A percentile compares a stretch with the other conserved stretches of the same genome.
Evolutionary conservation across 306 rosid species (phyloP).

Genomic region (Vicia sativa): DNA sequence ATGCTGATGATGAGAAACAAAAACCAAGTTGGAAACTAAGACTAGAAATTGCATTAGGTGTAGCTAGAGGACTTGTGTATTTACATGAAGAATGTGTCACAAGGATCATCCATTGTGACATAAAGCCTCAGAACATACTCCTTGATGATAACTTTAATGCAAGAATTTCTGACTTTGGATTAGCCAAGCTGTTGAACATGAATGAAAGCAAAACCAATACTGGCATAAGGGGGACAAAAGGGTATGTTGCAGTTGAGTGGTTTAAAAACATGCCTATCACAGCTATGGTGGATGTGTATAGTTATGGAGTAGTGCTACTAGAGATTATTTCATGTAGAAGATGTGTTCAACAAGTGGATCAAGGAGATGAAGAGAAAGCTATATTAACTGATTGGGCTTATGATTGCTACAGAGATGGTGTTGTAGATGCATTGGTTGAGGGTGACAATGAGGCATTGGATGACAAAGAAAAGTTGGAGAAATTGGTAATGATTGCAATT

Average conservation of each 20-base stretch:
- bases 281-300: constrained; percentile 45
- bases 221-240: constrained; percentile 48
- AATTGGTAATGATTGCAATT: not conserved
- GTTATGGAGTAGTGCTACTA: constrained; percentile 43
- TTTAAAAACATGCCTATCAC: constrained; percentile 46
- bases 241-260: constrained; percentile 54
- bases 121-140: constrained; percentile 28
- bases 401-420: constrained; percentile 16
- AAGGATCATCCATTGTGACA: constrained; percentile 50
- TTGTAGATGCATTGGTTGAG: constrained; percentile 35
- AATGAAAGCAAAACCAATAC: constrained; percentile 46
- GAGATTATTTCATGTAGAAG: constrained; percentile 42
- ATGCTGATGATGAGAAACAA: not conserved
- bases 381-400: constrained; percentile 44
- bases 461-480: constrained; percentile 32
- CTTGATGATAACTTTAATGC: not conserved
- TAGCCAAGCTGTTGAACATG: constrained; percentile 44
- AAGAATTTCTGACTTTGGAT: constrained; percentile 41
- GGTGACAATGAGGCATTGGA: constrained; percentile 42
- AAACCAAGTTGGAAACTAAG: constrained; percentile 47
- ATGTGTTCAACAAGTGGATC: constrained; percentile 27
- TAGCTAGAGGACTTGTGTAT: not conserved
- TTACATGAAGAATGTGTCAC: constrained; percentile 42
- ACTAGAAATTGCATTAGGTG: constrained; percentile 25
- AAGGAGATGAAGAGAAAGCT: constrained; percentile 36